These are phyloP conservation scores for Colletotrichum tanaceti DNA, from an alignment of 2,329 filamentous ascomycete species.

Conservation along the genomic window DNA sequence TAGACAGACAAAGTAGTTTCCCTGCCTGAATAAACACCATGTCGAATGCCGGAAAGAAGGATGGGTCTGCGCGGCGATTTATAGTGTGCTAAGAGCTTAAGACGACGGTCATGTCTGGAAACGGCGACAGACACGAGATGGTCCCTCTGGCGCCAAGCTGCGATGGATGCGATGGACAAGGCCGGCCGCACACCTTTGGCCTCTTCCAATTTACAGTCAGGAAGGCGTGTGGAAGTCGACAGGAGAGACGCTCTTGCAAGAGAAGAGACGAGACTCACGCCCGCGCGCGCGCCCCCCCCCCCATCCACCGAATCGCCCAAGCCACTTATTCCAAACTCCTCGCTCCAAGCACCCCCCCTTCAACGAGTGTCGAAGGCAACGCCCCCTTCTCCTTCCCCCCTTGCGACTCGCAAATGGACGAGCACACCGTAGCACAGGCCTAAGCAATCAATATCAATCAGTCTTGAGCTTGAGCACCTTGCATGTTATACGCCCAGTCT, in stretches of 20 bases:
- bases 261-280: constrained; percentile 1
- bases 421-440: constrained; percentile 39
- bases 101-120: constrained; percentile 12
- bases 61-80: constrained; percentile 35
- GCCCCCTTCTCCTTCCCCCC: constrained; percentile 10
- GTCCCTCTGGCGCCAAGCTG: constrained; percentile 5
- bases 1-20: constrained; percentile 40
- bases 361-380: constrained; percentile 3
- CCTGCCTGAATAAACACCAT: constrained; percentile 22
- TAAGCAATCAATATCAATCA: constrained; percentile 40
- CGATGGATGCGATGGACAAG: constrained; percentile 4
- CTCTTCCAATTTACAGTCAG: constrained; percentile 23
- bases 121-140: constrained; percentile 26
- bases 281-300: constrained; percentile 13
- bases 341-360: constrained; percentile 35
- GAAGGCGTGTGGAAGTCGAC: constrained; percentile 25
- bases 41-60: constrained; percentile 29
- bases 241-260: constrained; percentile 23
- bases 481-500: constrained; percentile 43
- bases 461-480: constrained; percentile 39
- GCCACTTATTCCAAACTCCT: constrained; percentile 36
- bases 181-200: constrained; percentile 32
- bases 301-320: constrained; percentile 32
- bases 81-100: constrained; percentile 16
- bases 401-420: constrained; percentile 35